Base-by-base conservation (phyloP, 2,329 filamentous ascomycete genomes). In the Capronia americana region DNA sequence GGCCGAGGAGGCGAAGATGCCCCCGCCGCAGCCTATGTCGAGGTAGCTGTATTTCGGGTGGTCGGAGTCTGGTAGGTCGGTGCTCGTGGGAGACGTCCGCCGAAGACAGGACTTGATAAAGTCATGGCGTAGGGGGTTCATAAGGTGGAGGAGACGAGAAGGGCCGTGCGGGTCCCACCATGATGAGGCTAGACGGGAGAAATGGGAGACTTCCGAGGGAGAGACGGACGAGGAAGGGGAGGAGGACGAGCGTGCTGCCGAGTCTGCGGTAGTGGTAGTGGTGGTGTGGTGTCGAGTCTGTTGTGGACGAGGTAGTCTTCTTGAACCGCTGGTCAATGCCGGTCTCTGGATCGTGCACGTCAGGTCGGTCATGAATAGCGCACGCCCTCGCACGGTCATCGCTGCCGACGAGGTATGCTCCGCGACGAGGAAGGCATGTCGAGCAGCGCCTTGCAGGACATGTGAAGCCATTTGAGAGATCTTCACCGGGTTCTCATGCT, bases 81-180 rank as follows among this genome's bases (percentile, higher is more conserved):
- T 48, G 71, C 69, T 28, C 10, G 26, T 72, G 41, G 69, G 53
- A 66, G 71, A 55, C 57, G 69, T 23, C 61, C 30, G 30, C 23
- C 74, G 56, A 59, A 90, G 86, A 76, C 94, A 97, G 69, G 82
- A 80, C 24, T 84, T 84, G 77, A 97, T 95, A 80, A 98, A 98
- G 79, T 93, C 89, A 81, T 98, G 93, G 38, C 95, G 93, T 54
- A 97, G 87, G 1, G 95, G 95, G 81, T 99, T 98, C 94, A 99
- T 98, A 72, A 97, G 89, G 79, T 99, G 95, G 1, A 99, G 88
- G 65, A 97, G 88, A 46, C 94, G 88, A 3, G 93, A 97, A 6
- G 94, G 90, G 59, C 95, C 95, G 76, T 97, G 89, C 1, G 94
- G 92, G 79, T 98, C 93, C 95, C 95, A 99, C 95, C 95, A 99